These are phyloP conservation scores for Tylopilus sp. DNA, from an alignment of 768 basidiomycete genomes.

Conservation along the genomic window DNA sequence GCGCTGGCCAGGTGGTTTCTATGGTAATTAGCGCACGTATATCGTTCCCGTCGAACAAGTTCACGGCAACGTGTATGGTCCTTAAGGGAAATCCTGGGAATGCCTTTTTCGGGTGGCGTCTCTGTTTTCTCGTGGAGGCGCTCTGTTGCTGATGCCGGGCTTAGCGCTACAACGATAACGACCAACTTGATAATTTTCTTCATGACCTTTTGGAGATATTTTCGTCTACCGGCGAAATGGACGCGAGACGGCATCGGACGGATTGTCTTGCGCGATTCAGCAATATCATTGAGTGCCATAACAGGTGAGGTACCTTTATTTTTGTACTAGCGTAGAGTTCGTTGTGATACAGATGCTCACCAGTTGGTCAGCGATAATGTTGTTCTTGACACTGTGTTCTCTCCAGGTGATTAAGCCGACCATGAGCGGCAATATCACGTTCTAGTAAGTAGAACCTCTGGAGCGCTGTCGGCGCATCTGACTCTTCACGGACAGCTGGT, in stretches of 20 bases:
- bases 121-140: neutral
- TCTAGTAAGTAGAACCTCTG: conserved; percentile 12
- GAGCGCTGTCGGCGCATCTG: neutral
- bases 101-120: conserved; percentile 19
- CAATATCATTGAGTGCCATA: conserved; percentile 4
- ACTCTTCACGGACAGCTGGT: conserved; percentile 13
- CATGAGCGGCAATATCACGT: conserved; percentile 19
- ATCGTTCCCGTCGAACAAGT: conserved; percentile 3
- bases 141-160: neutral
- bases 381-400: conserved; percentile 19
- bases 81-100: conserved; percentile 8
- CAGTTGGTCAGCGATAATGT: conserved; percentile 8
- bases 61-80: conserved; percentile 18
- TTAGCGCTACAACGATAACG: conserved; percentile 19
- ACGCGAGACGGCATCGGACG: conserved; percentile 1
- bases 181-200: conserved; percentile 10
- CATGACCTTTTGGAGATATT: conserved; percentile 20
- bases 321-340: neutral
- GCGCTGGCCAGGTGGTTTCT: conserved; percentile 7
- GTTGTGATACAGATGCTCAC: neutral
- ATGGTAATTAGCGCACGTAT: conserved; percentile 17
- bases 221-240: conserved; percentile 10
- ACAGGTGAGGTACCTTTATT: conserved; percentile 6
- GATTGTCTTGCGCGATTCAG: conserved; percentile 18
- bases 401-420: conserved; percentile 7